Evolutionary conservation across 306 rosid genomes (phyloP).

Genomic region (Styphnolobium japonicum): DNA sequence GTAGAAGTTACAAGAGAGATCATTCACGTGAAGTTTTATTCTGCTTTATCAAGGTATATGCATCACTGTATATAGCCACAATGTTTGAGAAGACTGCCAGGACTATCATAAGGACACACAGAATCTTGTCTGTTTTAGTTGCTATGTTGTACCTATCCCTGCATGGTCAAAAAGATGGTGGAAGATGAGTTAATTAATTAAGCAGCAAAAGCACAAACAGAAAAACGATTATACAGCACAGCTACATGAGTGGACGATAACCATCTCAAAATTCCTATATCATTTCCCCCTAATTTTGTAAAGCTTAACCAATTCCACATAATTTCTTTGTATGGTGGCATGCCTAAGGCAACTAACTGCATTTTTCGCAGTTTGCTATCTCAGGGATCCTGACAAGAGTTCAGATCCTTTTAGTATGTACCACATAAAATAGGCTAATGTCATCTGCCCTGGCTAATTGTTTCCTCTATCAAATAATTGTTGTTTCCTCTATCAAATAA

Average conservation of each 20-base stretch:
- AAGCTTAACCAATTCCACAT: not conserved
- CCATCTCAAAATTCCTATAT: not conserved
- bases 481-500: not conserved
- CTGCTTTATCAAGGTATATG: conserved; percentile 76
- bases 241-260: not conserved
- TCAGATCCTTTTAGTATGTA: not conserved
- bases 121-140: conserved; percentile 66
- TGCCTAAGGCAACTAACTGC: not conserved
- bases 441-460: not conserved
- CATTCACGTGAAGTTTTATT: conserved; percentile 39
- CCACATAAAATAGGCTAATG: not conserved
- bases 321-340: not conserved
- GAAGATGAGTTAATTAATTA: not conserved
- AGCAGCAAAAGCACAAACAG: conserved; percentile 7
- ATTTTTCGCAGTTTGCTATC: not conserved
- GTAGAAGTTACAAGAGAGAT: conserved; percentile 11
- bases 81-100: conserved; percentile 73
- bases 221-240: not conserved
- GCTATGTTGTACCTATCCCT: conserved; percentile 76
- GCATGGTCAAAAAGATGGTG: conserved; percentile 19
- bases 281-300: not conserved
- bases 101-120: conserved; percentile 60
- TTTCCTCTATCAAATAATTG: not conserved
- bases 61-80: conserved; percentile 84
- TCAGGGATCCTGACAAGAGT: not conserved